Base-by-base conservation (phyloP, 768 basidiomycete genomes). In the Dictyophora rubrovolvata region DNA sequence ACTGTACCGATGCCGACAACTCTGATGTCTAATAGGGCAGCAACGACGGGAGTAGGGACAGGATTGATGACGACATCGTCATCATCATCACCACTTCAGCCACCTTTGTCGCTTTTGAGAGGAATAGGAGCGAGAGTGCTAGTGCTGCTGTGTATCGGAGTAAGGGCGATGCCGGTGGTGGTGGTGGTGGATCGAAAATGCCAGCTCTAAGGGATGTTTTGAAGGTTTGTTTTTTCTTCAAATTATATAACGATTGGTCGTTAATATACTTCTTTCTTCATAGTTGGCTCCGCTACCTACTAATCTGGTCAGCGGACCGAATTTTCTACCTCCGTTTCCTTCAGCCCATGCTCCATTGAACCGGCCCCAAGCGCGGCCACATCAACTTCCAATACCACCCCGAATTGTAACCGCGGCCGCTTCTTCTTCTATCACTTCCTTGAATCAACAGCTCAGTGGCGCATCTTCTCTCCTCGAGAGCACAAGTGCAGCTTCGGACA, bases 261-360 rank as follows among this genome's bases (percentile, higher is more conserved):
- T n/a, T 14, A 11, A 18, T 49, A 23, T 23, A 12, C 11, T 48
- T 12, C 46, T 33, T 14, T 50, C 14, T 21, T 20, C 5, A 42
- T 35, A 58, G 56, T 21, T 58, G 22, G 28, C 20, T 37, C 56
- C 56, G n/a, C 48, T 58, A 17, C 56, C 48, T 12, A 58, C 2
- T 86, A 54, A 83, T 88, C 65, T 83, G 83, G 64, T 69, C 85
- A 17, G 85, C 84, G 34, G 81, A 84, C 69, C 64, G 46, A 87
- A 89, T 64, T 71, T 90, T 21, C 71, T 88, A 18, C 87, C 89
- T 5, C 87, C 89, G 1, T 89, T 89, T 12, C 87, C 86, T 8
- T 82, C 78, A 36, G 75, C 69, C 28, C 71, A 69, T 20, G 67
- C 69, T 28, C 73, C 56, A n/a, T 22, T 49, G 71, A 61, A 73